Evolutionary conservation across 2,329 filamentous ascomycete species (phyloP).

Genomic region (Trematosphaeria pertusa): DNA sequence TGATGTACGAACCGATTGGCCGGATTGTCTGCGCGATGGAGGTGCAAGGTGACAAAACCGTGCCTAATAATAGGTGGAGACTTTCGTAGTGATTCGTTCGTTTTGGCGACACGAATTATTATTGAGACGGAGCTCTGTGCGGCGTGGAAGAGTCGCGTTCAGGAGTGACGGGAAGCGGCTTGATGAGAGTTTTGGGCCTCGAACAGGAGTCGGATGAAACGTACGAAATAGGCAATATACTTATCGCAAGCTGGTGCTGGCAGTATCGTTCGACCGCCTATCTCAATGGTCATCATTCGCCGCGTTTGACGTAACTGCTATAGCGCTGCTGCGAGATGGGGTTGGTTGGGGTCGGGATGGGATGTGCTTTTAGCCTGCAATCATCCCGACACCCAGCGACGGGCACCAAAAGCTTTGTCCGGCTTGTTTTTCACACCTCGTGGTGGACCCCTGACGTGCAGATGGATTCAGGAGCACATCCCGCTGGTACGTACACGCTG

Average conservation of each 20-base stretch:
- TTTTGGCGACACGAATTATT: no score
- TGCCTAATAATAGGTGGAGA: background rate
- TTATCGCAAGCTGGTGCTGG: background rate
- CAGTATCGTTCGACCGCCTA: slow-evolving; percentile 6
- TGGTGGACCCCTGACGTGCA: slow-evolving; percentile 7
- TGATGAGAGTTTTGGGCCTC: background rate
- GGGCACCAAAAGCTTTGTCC: slow-evolving; percentile 8
- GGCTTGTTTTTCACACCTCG: slow-evolving; percentile 2
- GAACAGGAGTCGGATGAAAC: slow-evolving; percentile 9
- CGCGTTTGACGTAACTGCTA: no score
- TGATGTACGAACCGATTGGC: background rate
- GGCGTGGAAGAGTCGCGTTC: no score
- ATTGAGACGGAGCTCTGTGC: no score
- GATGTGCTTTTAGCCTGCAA: slow-evolving; percentile 1
- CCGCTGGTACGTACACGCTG: background rate
- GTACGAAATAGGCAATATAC: slow-evolving; percentile 1
- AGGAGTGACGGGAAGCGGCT: background rate
- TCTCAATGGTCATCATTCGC: slow-evolving; percentile 1
- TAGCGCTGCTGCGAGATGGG: background rate
- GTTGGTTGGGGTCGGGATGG: background rate
- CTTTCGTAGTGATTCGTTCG: no score
- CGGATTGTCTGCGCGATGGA: background rate
- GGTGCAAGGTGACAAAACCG: background rate
- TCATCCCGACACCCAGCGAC: background rate
- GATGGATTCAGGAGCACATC: slow-evolving; percentile 6